Base-by-base conservation (phyloP, 495 filamentous ascomycete genomes). In the Cercophora scortea region DNA sequence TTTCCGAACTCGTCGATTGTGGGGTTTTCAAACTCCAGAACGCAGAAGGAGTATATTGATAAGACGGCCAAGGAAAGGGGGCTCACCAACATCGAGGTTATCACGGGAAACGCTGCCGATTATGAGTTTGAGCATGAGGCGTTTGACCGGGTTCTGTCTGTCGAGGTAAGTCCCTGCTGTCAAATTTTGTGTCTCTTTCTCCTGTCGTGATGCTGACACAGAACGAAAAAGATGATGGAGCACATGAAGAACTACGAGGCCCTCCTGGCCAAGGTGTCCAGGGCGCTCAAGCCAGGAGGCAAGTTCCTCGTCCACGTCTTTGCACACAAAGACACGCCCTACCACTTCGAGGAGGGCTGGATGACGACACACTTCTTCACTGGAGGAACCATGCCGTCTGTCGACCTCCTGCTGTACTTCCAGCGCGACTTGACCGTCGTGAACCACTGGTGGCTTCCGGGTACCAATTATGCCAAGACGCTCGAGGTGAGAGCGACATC, bases 211-310 rank as follows among this genome's bases (percentile, higher is more conserved):
- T n/a, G 32, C 34, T 34, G n/a, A 47, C 34, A 35, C n/a, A 6
- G 18, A 10, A 15, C 42, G 11, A n/a, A 40, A 49, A 16, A 71
- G 73, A 71, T 87, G 18, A 85, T 87, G 59, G 83, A 87, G 60
- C 83, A 87, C 61, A 85, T 87, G 82, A 87, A 87, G 61, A 87
- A 86, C 56, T 85, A 86, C 67, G 74, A 81, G 52, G 65, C 78
- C 8, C 74, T 87, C 35, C 75, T 86, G 72, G 75, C 72, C 11
- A 86, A 86, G 59, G 59, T 84, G 42, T 49, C 72, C 9, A 66
- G 74, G 34, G 71, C 79, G 9, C 61, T 86, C 50, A 79, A 75
- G 57, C 74, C 79, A 5, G 71, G 68, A 7, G 83, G 83, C 8
- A 82, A 83, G 67, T 61, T 84, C 17, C 85, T 85, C 59, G 79